Evolutionary conservation across 495 filamentous ascomycete species (phyloP).

Genomic region (Pyronema domesticum): DNA sequence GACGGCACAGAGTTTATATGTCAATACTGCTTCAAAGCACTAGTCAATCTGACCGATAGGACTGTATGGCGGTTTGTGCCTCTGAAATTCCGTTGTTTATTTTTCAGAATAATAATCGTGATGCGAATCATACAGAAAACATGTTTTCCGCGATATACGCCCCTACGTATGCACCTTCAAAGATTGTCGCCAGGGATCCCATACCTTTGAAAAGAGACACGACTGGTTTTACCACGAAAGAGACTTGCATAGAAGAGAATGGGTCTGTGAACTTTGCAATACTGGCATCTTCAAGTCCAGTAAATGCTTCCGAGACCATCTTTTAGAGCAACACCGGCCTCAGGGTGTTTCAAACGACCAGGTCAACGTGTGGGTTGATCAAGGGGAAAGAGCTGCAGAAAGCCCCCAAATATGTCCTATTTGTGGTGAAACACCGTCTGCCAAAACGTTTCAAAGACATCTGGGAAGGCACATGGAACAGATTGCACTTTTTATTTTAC

Average conservation of each 20-base stretch:
- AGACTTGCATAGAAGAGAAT: background rate
- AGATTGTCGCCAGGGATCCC: slow-evolving; percentile 7
- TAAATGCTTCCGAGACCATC: background rate
- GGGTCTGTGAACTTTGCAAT: slow-evolving; percentile 3
- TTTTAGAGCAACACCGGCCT: background rate
- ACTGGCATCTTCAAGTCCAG: background rate
- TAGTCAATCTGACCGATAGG: background rate
- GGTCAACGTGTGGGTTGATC: slow-evolving; percentile 5
- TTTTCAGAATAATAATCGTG: background rate
- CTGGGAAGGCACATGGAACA: slow-evolving; percentile 19
- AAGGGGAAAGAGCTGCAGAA: slow-evolving; percentile 10
- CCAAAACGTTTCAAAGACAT: slow-evolving; percentile 7
- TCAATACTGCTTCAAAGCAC: background rate
- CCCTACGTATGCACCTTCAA: slow-evolving; percentile 16
- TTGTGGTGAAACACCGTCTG: slow-evolving; percentile 1
- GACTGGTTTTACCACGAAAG: slow-evolving; percentile 14
- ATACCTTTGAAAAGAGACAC: slow-evolving; percentile 10
- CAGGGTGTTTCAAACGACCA: background rate
- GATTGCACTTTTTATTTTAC: slow-evolving; percentile 15
- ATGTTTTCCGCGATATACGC: slow-evolving; percentile 14
- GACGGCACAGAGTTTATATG: background rate
- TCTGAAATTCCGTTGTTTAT: too few species aligned
- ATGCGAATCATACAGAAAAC: background rate
- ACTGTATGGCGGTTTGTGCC: background rate
- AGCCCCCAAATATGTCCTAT: slow-evolving; percentile 8